Evolutionary conservation across 345 rosid species (phyloP).

Genomic region (Lumnitzera racemosa): DNA sequence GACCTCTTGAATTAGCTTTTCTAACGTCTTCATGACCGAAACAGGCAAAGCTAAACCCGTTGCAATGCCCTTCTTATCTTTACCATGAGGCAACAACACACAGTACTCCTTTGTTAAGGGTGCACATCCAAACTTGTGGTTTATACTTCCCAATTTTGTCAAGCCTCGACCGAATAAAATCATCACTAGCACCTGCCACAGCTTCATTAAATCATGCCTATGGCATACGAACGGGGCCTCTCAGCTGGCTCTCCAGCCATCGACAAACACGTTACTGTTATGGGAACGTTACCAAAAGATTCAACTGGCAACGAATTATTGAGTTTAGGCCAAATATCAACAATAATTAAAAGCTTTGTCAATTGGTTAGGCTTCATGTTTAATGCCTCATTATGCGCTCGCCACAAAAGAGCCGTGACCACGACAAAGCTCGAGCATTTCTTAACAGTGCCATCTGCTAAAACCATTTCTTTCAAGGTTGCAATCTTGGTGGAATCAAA

Average conservation of each 20-base stretch:
- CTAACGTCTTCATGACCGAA: conserved; percentile 16
- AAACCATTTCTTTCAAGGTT: conserved; percentile 4
- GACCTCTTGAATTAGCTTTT: conserved; percentile 1
- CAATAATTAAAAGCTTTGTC: conserved; percentile 8
- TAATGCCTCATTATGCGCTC: conserved; percentile 5
- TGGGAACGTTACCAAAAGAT: conserved; percentile 8
- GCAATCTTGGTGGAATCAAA: conserved; percentile 2
- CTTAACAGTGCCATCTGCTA: conserved; percentile 6
- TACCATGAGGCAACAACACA: conserved; percentile 9
- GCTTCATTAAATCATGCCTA: conserved; percentile 8
- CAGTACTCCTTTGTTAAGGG: conserved; percentile 11
- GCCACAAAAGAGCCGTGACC: conserved; percentile 10
- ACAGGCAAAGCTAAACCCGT: conserved; percentile 14
- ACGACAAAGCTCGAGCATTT: conserved; percentile 8
- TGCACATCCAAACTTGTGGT: conserved; percentile 11
- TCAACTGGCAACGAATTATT: background rate
- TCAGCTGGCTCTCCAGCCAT: conserved; percentile 10
- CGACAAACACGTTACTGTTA: background rate
- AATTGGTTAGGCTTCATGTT: conserved; percentile 11
- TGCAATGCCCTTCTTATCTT: conserved; percentile 11
- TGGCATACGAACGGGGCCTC: conserved; percentile 10
- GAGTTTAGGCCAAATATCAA: conserved; percentile 8
- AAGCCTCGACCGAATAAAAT: conserved; percentile 11
- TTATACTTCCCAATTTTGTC: conserved; percentile 6
- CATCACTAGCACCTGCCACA: conserved; percentile 7